phyloP scores from a whole-genome alignment of 2,329 filamentous ascomycete genomes.

The Fusarium sp. region DNA sequence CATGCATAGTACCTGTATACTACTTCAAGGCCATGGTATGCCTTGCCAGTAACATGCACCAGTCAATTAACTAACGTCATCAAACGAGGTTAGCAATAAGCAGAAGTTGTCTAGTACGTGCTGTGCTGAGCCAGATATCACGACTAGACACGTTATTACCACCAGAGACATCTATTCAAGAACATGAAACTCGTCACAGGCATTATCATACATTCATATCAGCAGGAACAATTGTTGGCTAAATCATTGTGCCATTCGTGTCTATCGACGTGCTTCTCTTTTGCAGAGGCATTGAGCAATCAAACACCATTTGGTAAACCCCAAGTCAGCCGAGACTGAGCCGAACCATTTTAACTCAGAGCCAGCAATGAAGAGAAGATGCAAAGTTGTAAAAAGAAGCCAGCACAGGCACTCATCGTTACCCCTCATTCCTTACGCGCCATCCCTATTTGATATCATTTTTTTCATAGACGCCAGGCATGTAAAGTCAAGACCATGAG shows the following conservation, averaged over 20 bases:
- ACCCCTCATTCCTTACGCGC: slow-evolving; percentile 39
- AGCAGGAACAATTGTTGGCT: background rate
- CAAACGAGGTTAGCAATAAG: no score
- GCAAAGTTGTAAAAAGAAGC: slow-evolving; percentile 32
- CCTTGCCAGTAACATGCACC: no score
- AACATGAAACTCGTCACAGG: background rate
- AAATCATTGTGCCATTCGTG: slow-evolving; percentile 37
- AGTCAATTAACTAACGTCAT: no score
- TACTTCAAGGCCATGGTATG: background rate
- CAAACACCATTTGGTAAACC: slow-evolving; percentile 42
- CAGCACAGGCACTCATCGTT: slow-evolving; percentile 30
- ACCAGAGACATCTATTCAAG: background rate
- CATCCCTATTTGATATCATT: slow-evolving; percentile 42
- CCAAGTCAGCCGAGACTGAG: slow-evolving; percentile 32
- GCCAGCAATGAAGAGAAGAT: slow-evolving; percentile 44
- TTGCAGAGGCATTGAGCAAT: slow-evolving; percentile 26
- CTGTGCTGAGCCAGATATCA: background rate
- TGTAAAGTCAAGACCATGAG: slow-evolving; percentile 39
- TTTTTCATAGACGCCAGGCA: slow-evolving; percentile 47
- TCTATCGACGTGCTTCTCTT: slow-evolving; percentile 40
- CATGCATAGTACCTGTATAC: background rate
- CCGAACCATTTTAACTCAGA: background rate
- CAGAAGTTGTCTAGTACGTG: no score
- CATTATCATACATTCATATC: background rate
- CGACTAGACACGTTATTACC: background rate